Base-by-base conservation (phyloP, 2,329 filamentous ascomycete species). In the Colletotrichum tofieldiae region DNA sequence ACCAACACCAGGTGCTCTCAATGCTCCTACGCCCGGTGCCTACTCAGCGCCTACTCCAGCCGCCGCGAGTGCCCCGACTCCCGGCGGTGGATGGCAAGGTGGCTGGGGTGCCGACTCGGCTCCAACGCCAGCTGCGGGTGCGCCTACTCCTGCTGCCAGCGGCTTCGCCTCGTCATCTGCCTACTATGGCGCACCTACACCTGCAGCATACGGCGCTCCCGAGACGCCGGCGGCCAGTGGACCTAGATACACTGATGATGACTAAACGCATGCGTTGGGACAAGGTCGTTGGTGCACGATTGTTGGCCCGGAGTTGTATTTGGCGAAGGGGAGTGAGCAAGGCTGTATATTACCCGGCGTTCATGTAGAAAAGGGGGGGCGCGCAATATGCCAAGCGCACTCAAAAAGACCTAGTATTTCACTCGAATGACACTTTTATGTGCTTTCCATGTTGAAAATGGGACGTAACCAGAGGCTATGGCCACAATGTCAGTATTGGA, bases 21-120 rank as follows among this genome's bases (percentile, higher is more conserved):
- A 89, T 76, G 93, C 93, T 4, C 93, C 93, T 0, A 95, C 93
- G 0, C 93, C 92, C 0, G 92, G 91, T 3, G 91, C 89, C 8
- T 90, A 89, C 77, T 87, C 88, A n/a, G 90, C 91, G 4, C 90
- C 91, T 1, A 92, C 90, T 0, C 90, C 91, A 0, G 89, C 86
- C 20, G 87, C 86, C 14, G 78, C 87, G 73, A 89, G 87, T 75
- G 93, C 93, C 1, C 93, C 93, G 0, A 94, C 93, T 0, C 93
- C 92, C 2, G 92, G 91, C 8, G 90, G 86, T 6, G 88, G 87
- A 11, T 90, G 90, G 88, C 86, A 88, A 73, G 85, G 87, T 32
- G 87, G 88, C 32, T 90, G 88, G 88, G 87, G 86, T 47, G 84
- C 84, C 0, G 92, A 93, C 67, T 87, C 89, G 8, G 92, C 92